Percentiles rank a stretch among this genome's conserved stretches.
Evolutionary conservation across 805 yeast species (phyloP).

Genomic region (Wickerhamiella lipophila): DNA sequence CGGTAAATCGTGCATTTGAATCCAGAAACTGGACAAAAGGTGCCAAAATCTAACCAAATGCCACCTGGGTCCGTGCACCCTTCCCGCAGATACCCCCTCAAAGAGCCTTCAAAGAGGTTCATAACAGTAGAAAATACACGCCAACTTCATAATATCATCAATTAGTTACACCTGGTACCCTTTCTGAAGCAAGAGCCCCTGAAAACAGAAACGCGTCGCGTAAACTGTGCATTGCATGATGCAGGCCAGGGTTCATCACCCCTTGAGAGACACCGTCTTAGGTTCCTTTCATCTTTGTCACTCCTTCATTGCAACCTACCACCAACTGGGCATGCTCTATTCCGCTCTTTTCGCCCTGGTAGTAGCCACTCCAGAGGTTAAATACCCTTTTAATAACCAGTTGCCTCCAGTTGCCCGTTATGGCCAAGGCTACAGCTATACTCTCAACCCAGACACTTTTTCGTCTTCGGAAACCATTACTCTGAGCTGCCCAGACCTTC

Average conservation of each 20-base stretch:
- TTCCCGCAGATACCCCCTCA: too few species aligned
- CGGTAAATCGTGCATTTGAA: too few species aligned
- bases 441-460: conserved; percentile 61
- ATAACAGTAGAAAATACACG: too few species aligned
- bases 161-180: too few species aligned
- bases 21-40: too few species aligned
- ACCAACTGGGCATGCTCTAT: not conserved
- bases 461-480: conserved; percentile 33
- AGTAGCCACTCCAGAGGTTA: conserved; percentile 41
- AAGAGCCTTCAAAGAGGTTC: too few species aligned
- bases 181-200: not conserved
- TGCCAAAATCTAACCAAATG: too few species aligned
- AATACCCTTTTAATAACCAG: conserved; percentile 73
- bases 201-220: conserved; percentile 2
- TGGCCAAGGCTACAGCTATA: conserved; percentile 47
- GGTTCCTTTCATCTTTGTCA: conserved; percentile 7
- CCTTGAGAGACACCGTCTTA: not conserved
- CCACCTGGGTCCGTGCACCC: too few species aligned
- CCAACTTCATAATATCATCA: too few species aligned
- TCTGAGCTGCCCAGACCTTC: conserved; percentile 48
- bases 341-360: conserved; percentile 15
- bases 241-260: not conserved
- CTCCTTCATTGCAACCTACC: conserved; percentile 3
- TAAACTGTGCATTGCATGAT: not conserved
- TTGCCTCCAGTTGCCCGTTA: conserved; percentile 78